Evolutionary conservation across 257 asterid species (phyloP).

Genomic region (Solanum chmielewskii): DNA sequence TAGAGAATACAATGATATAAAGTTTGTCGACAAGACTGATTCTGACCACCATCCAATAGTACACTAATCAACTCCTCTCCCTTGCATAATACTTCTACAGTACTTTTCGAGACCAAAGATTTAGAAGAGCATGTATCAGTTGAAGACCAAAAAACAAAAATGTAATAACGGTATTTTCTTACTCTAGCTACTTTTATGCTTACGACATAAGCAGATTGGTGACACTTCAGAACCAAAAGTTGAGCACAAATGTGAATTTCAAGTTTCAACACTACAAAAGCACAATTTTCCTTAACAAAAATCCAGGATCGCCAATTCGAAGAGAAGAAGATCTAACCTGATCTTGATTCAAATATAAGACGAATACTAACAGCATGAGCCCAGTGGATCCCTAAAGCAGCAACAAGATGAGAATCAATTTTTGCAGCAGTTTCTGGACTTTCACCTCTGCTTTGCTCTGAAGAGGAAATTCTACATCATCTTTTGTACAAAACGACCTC

Average conservation of each 20-base stretch:
- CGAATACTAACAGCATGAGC: slow-evolving; percentile 86
- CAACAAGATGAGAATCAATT: slow-evolving; percentile 64
- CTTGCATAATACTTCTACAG: not conserved
- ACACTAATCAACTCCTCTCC: not conserved
- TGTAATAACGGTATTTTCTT: not conserved
- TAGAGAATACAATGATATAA: not conserved
- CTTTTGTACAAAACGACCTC: not conserved
- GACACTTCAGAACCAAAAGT: not conserved
- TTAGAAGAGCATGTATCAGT: not conserved
- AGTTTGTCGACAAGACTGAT: not conserved
- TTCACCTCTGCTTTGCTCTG: slow-evolving; percentile 29
- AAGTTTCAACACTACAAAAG: not conserved
- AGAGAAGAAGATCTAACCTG: slow-evolving; percentile 34
- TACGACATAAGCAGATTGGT: not conserved
- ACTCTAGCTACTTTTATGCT: not conserved
- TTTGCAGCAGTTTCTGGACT: slow-evolving; percentile 22
- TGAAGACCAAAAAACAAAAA: not conserved
- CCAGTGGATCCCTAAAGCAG: slow-evolving; percentile 89
- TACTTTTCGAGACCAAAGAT: not conserved
- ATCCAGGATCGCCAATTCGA: not conserved
- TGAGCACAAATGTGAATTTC: not conserved
- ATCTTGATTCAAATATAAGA: slow-evolving; percentile 68
- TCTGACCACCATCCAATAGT: not conserved
- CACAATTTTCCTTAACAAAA: not conserved
- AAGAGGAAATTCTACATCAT: slow-evolving; percentile 10